A percentile compares a stretch with the other conserved stretches of the same genome.
Evolutionary conservation across 305 asterid genomes (phyloP).

Genomic region (Fraxinus platypoda): DNA sequence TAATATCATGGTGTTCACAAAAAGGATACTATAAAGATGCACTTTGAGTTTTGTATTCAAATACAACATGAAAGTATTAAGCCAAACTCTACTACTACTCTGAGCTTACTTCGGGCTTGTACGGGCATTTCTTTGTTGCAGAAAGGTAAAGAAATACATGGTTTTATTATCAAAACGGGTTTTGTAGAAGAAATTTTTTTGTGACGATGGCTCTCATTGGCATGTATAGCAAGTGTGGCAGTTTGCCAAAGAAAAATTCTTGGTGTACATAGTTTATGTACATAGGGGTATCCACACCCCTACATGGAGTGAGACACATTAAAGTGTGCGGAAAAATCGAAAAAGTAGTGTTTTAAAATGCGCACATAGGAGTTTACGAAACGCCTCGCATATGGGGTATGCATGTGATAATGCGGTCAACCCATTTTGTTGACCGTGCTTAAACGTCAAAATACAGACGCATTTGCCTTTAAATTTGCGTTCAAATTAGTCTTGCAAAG

Average conservation of each 20-base stretch:
- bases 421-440: too few relatives aligned
- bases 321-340: too few relatives aligned
- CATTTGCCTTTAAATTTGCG: too few relatives aligned
- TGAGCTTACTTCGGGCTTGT: constrained; percentile 51
- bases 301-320: too few relatives aligned
- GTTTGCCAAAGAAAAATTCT: constrained; percentile 19
- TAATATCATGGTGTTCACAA: constrained; percentile 55
- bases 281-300: too few relatives aligned
- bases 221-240: constrained; percentile 54
- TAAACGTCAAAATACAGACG: too few relatives aligned
- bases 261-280: too few relatives aligned
- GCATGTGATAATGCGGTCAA: too few relatives aligned
- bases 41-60: constrained; percentile 34
- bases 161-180: constrained; percentile 26
- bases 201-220: constrained; percentile 50
- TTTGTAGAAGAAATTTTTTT: constrained; percentile 32
- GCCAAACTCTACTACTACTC: constrained; percentile 45
- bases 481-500: too few relatives aligned
- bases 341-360: too few relatives aligned
- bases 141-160: constrained; percentile 52
- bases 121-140: constrained; percentile 43
- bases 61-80: constrained; percentile 42
- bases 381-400: too few relatives aligned
- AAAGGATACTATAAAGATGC: constrained; percentile 38
- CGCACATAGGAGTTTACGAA: too few relatives aligned